phyloP scores from a whole-genome alignment of 345 rosid species.

The Passiflora organensis region DNA sequence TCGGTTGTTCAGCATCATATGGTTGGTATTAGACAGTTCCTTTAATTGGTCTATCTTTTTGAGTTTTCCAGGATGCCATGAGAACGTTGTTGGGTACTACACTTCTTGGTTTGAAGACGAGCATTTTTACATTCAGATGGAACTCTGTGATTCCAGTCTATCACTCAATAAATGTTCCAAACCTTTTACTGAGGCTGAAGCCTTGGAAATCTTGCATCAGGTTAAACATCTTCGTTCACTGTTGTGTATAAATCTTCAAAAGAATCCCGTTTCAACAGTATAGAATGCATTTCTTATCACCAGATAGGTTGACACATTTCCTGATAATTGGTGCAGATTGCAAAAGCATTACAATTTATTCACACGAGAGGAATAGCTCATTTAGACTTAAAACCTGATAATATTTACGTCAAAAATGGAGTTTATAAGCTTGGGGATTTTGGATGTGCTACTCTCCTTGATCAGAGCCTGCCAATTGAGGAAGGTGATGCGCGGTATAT shows the following conservation, averaged over 20 bases:
- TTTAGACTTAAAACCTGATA: constrained; percentile 93
- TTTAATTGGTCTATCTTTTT: constrained; percentile 7
- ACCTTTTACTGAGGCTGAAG: constrained; percentile 51
- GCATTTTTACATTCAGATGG: constrained; percentile 93
- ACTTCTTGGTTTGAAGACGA: constrained; percentile 94
- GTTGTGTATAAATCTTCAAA: not conserved
- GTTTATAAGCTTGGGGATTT: constrained; percentile 89
- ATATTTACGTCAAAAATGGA: constrained; percentile 78
- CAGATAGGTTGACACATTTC: not conserved
- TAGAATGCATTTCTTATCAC: too few relatives aligned
- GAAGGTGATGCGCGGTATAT: constrained; percentile 99
- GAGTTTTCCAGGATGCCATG: constrained; percentile 56
- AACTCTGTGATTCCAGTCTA: constrained; percentile 84
- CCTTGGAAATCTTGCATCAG: constrained; percentile 61
- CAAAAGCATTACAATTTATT: constrained; percentile 67
- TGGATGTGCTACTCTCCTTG: constrained; percentile 86
- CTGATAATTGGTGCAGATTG: constrained; percentile 49
- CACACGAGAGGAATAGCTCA: constrained; percentile 90
- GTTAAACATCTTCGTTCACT: constrained; percentile 27
- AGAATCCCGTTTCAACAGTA: too few relatives aligned
- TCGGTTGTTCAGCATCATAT: not conserved
- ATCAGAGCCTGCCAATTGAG: constrained; percentile 78
- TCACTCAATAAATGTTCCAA: constrained; percentile 39
- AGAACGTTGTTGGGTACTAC: constrained; percentile 77
- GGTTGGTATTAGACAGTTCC: constrained; percentile 6